These are phyloP conservation scores for Actinomortierella ambigua DNA, from an alignment of 371 early-diverging fungal genomes.

Conservation along the genomic window DNA sequence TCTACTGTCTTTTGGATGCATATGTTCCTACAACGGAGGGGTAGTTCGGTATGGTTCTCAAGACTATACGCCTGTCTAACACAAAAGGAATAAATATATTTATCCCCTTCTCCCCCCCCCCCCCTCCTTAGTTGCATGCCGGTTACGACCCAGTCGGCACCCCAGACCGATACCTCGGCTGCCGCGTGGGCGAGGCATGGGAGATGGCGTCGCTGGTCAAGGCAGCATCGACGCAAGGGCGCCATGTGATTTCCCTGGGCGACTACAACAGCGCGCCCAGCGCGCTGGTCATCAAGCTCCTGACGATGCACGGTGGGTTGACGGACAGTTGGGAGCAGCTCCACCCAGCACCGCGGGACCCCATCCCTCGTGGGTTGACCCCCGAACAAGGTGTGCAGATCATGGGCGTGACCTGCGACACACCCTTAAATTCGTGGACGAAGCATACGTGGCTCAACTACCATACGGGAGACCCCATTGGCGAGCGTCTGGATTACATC, in stretches of 20 bases:
- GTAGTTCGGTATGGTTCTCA: too few relatives aligned
- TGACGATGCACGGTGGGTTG: slow-evolving; percentile 55
- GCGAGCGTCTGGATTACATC: slow-evolving; percentile 66
- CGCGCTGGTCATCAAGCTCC: slow-evolving; percentile 50
- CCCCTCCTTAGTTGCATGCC: slow-evolving; percentile 26
- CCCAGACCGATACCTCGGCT: slow-evolving; percentile 36
- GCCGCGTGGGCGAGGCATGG: slow-evolving; percentile 46
- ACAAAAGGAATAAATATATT: too few relatives aligned
- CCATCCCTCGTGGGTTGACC: slow-evolving; percentile 35
- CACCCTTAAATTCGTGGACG: slow-evolving; percentile 61
- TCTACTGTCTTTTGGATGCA: not conserved
- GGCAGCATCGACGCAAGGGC: slow-evolving; percentile 36
- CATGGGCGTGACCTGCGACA: slow-evolving; percentile 61
- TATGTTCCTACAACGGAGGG: not conserved
- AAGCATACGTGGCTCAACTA: slow-evolving; percentile 38
- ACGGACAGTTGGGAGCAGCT: slow-evolving; percentile 61
- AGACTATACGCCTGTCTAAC: too few relatives aligned
- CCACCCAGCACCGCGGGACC: slow-evolving; percentile 25
- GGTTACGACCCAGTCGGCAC: slow-evolving; percentile 44
- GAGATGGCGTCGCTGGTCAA: slow-evolving; percentile 40
- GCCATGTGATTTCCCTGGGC: slow-evolving; percentile 54
- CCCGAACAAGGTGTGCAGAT: slow-evolving; percentile 34
- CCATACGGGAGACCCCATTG: slow-evolving; percentile 27
- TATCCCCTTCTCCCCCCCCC: not conserved
- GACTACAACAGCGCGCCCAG: slow-evolving; percentile 64